Percentiles rank a stretch among this genome's conserved stretches.
These are phyloP conservation scores for Vanrija sp. DNA, from an alignment of 1,284 basidiomycete species.

Conservation along the genomic window DNA sequence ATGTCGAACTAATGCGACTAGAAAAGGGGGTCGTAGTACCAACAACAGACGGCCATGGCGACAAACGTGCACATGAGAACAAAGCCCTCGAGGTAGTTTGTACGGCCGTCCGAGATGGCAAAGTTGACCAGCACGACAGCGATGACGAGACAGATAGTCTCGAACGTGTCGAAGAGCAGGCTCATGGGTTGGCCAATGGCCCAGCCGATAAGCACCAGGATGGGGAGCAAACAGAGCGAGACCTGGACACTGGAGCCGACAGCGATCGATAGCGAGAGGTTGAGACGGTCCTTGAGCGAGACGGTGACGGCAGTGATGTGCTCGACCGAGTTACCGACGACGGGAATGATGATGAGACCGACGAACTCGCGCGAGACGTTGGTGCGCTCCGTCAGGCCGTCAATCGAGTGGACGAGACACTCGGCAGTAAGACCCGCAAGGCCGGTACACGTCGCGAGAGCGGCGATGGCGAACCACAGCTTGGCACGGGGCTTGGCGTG, in stretches of 20 bases:
- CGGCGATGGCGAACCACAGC: conserved; percentile 43
- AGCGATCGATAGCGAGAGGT: conserved; percentile 66
- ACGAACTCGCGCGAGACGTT: conserved; percentile 65
- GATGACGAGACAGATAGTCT: conserved; percentile 53
- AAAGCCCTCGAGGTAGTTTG: conserved; percentile 69
- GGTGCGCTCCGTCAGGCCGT: conserved; percentile 56
- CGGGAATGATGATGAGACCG: conserved; percentile 77
- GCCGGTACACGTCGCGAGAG: conserved; percentile 40
- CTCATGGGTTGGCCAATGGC: conserved; percentile 53
- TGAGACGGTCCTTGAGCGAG: conserved; percentile 64
- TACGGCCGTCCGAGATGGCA: conserved; percentile 75
- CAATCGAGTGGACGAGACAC: conserved; percentile 74
- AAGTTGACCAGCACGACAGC: conserved; percentile 74
- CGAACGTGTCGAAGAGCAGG: conserved; percentile 47
- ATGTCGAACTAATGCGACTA: too few relatives aligned
- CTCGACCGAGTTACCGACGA: conserved; percentile 80
- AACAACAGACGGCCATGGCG: conserved; percentile 45
- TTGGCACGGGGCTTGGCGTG: conserved; percentile 51
- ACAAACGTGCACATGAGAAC: conserved; percentile 54
- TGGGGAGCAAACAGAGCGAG: conserved; percentile 76
- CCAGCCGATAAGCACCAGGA: conserved; percentile 56
- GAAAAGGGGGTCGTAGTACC: conserved; percentile 24
- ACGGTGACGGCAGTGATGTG: conserved; percentile 84
- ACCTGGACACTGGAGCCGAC: conserved; percentile 91
- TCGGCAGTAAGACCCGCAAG: conserved; percentile 69